Base-by-base conservation (phyloP, 2,329 filamentous ascomycete genomes). In the Passalora sequoiae region DNA sequence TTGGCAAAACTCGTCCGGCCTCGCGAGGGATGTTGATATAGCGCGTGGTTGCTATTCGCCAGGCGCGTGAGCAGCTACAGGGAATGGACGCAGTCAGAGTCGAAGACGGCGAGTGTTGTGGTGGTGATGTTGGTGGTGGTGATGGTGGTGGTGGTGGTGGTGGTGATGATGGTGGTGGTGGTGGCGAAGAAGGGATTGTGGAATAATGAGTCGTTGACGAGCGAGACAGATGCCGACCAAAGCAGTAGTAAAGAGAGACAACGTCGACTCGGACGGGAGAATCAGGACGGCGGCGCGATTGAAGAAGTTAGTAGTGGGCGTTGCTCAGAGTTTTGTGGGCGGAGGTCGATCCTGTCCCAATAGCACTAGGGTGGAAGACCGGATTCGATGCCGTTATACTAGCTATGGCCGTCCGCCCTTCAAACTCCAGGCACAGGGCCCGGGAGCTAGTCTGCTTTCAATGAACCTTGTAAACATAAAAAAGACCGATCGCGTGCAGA, bases 1-100 rank as follows among this genome's bases (percentile, higher is more conserved):
- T 42, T 57, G 57, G 55, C 57, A 55, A 47, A 45, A 44, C 27
- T 47, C 32, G 50, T 38, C 21, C 45, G 38, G 46, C 36, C 33
- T 35, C 25, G 19, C 22, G 20, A n/a, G n/a, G n/a, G n/a, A n/a
- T 25, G 16, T 36, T 21, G 22, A 43, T 44, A 30, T 44, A 44
- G 41, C 21, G 43, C 38, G 36, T 30, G 4, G 40, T 29, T 27
- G 40, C 36, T 37, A 44, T 50, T 42, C 37, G 47, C 47, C 46
- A 44, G 35, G 29, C 17, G 43, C 31, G 28, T 20, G 20, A 17
- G 38, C 38, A 20, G 17, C n/a, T 4, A 29, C 17, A 40, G 25
- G 19, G 25, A 38, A 33, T 17, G 24, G 40, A 24, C 24, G 31
- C 32, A 28, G 20, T 28, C 2, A 16, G n/a, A 19, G 13, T 38